These are phyloP conservation scores for Nicotiana sylvestris DNA, from an alignment of 257 asterid genomes.

Conservation along the genomic window DNA sequence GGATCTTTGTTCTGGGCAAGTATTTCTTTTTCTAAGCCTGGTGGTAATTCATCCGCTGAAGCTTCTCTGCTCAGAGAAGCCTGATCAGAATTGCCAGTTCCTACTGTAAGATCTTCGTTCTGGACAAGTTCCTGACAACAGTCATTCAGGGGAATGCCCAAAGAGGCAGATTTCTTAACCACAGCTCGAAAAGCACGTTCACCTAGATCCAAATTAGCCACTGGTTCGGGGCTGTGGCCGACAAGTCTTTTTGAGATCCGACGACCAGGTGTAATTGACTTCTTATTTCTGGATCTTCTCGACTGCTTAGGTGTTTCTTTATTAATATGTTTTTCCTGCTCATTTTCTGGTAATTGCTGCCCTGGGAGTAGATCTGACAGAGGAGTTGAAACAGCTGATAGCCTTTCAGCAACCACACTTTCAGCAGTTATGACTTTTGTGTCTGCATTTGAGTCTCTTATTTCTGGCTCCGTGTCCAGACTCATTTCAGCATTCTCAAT, in stretches of 20 bases:
- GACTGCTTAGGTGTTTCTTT: neutral
- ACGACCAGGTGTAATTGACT: constrained; percentile 10
- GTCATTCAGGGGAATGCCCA: neutral
- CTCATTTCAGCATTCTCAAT: constrained; percentile 9
- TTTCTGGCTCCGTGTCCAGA: neutral
- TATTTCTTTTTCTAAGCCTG: neutral
- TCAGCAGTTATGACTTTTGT: neutral
- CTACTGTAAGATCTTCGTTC: neutral
- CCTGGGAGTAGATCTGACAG: constrained; percentile 6
- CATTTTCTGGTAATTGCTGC: constrained; percentile 25
- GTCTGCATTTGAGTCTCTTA: constrained; percentile 1
- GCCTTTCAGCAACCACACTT: neutral
- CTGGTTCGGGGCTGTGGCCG: constrained; percentile 31
- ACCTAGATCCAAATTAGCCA: constrained; percentile 17
- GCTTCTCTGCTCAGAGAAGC: neutral
- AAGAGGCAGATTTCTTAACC: neutral
- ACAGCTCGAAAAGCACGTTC: constrained; percentile 32
- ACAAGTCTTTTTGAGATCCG: constrained; percentile 36
- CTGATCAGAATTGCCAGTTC: neutral
- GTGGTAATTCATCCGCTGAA: neutral
- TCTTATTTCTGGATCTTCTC: constrained; percentile 18
- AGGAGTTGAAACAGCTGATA: constrained; percentile 2
- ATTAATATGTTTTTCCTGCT: constrained; percentile 1
- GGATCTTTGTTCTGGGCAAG: neutral
- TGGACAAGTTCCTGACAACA: neutral